Percentiles rank a stretch among this genome's conserved stretches.
Conservation (phyloP, 2,329 filamentous ascomycete genomes). For the Trematosphaeria pertusa region DNA sequence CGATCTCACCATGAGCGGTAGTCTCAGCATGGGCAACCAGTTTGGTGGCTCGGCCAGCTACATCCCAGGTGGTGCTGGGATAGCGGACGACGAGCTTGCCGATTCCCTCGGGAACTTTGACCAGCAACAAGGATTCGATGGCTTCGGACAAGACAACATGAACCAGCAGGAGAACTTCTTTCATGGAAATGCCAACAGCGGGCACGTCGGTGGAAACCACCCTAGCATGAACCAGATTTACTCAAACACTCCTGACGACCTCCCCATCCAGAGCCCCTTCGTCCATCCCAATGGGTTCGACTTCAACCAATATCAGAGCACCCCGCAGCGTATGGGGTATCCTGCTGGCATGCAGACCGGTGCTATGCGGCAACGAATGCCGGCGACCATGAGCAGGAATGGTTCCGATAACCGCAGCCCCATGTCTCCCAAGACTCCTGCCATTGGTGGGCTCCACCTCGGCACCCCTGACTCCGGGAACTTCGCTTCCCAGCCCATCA, state of each 20-base stretch:
- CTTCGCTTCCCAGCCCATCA: slow-evolving; percentile 80
- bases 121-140: slow-evolving; percentile 52
- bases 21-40: slow-evolving; percentile 61
- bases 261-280: slow-evolving; percentile 91
- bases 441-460: slow-evolving; percentile 75
- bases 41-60: slow-evolving; percentile 71
- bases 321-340: slow-evolving; percentile 62
- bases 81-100: slow-evolving; percentile 87
- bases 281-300: slow-evolving; percentile 72
- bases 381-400: slow-evolving; percentile 60
- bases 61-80: slow-evolving; percentile 77
- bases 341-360: slow-evolving; percentile 40
- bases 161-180: slow-evolving; percentile 64
- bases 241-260: slow-evolving; percentile 89
- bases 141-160: slow-evolving; percentile 64
- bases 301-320: slow-evolving; percentile 75
- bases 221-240: slow-evolving; percentile 77
- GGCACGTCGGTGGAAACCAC: slow-evolving; percentile 65
- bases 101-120: slow-evolving; percentile 69
- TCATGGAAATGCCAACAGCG: slow-evolving; percentile 39
- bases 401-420: slow-evolving; percentile 77
- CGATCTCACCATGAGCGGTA: slow-evolving; percentile 76
- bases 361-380: slow-evolving; percentile 45
- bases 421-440: slow-evolving; percentile 85
- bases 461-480: slow-evolving; percentile 73